Conservation (phyloP, 768 basidiomycete genomes). For the Mycena latifolia region DNA sequence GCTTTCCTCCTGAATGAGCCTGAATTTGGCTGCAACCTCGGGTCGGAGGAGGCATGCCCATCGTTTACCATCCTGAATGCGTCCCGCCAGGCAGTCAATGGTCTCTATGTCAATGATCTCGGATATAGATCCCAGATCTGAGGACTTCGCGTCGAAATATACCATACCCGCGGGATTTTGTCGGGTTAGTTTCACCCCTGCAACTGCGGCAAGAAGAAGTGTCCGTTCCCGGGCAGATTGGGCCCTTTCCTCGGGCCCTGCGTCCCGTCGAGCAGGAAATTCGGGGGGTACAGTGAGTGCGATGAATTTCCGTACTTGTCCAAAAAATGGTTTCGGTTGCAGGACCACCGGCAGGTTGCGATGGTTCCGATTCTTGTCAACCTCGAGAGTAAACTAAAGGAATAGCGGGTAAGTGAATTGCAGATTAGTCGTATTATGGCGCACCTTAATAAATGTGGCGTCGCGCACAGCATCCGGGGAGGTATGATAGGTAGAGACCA, state of each 20-base stretch:
- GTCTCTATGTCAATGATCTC: background rate
- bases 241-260: background rate
- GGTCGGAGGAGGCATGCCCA: slow-evolving; percentile 12
- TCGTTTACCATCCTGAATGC: background rate
- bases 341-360: slow-evolving; percentile 5
- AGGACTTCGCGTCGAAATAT: slow-evolving; percentile 7
- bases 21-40: slow-evolving; percentile 6
- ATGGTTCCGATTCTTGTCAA: slow-evolving; percentile 10
- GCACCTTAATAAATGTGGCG: slow-evolving; percentile 22
- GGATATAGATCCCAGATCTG: background rate
- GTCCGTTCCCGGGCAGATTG: slow-evolving; percentile 3
- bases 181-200: background rate
- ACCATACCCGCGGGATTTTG: background rate
- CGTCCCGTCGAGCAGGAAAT: slow-evolving; percentile 17
- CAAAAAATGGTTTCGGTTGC: slow-evolving; percentile 4
- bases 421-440: slow-evolving; percentile 35
- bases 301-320: slow-evolving; percentile 19
- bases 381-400: slow-evolving; percentile 3
- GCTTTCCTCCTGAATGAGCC: no score
- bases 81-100: slow-evolving; percentile 7
- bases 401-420: background rate
- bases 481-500: slow-evolving; percentile 7
- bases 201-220: slow-evolving; percentile 1
- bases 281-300: background rate
- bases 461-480: slow-evolving; percentile 14